These are phyloP conservation scores for Volvox carteri DNA, from an alignment of 163 green algal genomes.

Conservation along the genomic window DNA sequence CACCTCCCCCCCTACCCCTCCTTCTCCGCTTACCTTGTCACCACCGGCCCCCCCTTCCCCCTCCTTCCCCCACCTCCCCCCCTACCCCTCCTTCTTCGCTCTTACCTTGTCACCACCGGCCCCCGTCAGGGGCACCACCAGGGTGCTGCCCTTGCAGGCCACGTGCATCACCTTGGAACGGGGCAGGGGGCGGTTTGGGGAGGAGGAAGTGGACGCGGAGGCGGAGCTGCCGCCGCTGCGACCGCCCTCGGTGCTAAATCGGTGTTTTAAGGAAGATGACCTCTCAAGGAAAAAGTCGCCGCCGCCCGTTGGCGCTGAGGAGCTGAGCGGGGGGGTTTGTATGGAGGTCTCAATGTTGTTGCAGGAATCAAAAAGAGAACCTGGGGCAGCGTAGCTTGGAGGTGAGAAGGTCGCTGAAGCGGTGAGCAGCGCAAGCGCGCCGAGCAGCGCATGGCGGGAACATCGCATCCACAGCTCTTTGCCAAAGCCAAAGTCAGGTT, in stretches of 20 bases:
- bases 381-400: not conserved
- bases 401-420: not conserved
- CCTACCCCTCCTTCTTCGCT: too few species aligned
- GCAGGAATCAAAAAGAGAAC: not conserved
- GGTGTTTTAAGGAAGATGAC: too few species aligned
- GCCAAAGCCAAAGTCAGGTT: not conserved
- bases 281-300: too few species aligned
- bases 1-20: too few species aligned
- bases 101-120: not conserved
- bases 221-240: not conserved
- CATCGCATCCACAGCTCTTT: not conserved
- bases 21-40: too few species aligned
- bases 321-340: constrained; percentile 26
- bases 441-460: not conserved
- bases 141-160: constrained; percentile 15
- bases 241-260: too few species aligned
- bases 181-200: not conserved
- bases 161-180: constrained; percentile 48
- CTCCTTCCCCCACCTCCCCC: too few species aligned
- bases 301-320: not conserved
- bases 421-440: not conserved
- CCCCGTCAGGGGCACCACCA: constrained; percentile 33
- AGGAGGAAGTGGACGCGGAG: not conserved
- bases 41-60: not conserved
- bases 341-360: too few species aligned